These are phyloP conservation scores for Candida orba DNA, from an alignment of 805 yeast genomes.

Conservation along the genomic window DNA sequence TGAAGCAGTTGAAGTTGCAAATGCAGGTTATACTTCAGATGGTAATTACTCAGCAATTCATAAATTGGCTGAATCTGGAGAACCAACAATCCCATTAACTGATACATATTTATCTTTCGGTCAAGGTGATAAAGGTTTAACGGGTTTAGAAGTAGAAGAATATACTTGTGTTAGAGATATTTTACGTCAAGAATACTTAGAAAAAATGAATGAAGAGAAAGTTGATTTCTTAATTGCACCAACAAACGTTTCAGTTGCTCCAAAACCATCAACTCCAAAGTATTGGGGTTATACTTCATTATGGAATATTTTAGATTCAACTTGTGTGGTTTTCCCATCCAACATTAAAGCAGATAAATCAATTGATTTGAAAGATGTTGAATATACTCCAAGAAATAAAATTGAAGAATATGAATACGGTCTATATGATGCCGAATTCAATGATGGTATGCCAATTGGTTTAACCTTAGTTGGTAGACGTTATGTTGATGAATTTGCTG, in stretches of 20 bases:
- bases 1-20: slow-evolving; percentile 52
- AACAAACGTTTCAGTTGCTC: slow-evolving; percentile 65
- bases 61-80: slow-evolving; percentile 53
- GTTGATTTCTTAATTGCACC: slow-evolving; percentile 67
- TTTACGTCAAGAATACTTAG: slow-evolving; percentile 50
- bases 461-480: slow-evolving; percentile 45
- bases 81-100: slow-evolving; percentile 59
- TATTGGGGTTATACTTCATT: slow-evolving; percentile 80
- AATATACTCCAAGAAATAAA: slow-evolving; percentile 15
- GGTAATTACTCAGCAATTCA: slow-evolving; percentile 55
- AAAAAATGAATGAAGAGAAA: slow-evolving; percentile 43
- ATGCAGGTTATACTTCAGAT: slow-evolving; percentile 52
- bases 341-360: slow-evolving; percentile 31
- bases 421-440: slow-evolving; percentile 33
- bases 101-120: slow-evolving; percentile 55
- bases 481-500: slow-evolving; percentile 41
- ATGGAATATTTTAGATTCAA: slow-evolving; percentile 67
- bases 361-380: slow-evolving; percentile 39
- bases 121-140: slow-evolving; percentile 41
- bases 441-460: slow-evolving; percentile 49
- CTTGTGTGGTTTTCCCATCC: slow-evolving; percentile 58
- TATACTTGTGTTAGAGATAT: slow-evolving; percentile 49
- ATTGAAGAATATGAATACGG: slow-evolving; percentile 28
- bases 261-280: slow-evolving; percentile 51
- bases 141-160: slow-evolving; percentile 47